Evolutionary conservation across 495 filamentous ascomycete genomes (phyloP).

Genomic region (Hyaloscypha finlandica): DNA sequence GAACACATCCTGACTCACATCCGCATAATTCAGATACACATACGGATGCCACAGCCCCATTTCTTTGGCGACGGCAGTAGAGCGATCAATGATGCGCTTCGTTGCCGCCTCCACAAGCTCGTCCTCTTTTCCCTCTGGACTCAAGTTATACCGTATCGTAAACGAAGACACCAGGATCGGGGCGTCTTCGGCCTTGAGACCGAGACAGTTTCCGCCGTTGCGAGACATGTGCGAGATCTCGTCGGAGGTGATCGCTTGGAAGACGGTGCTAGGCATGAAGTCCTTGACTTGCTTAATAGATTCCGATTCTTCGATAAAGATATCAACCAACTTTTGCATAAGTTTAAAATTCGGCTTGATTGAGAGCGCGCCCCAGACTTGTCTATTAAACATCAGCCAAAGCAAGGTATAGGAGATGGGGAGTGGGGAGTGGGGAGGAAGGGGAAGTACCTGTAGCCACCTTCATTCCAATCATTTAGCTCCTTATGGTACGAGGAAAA

Average conservation of each 20-base stretch:
- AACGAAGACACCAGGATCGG: not conserved
- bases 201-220: conserved; percentile 2
- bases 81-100: not conserved
- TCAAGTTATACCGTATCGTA: not conserved
- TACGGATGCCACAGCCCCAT: conserved; percentile 13
- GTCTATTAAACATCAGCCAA: not conserved
- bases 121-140: not conserved
- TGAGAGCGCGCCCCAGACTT: not conserved
- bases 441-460: not conserved
- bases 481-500: not conserved
- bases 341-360: not conserved
- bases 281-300: not conserved
- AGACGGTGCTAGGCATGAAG: not conserved
- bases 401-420: no score
- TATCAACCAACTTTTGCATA: not conserved
- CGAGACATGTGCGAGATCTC: not conserved
- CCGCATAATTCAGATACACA: conserved; percentile 43
- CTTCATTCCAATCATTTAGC: not conserved
- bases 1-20: conserved; percentile 41
- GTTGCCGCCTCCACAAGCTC: not conserved
- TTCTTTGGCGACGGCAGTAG: not conserved
- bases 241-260: not conserved
- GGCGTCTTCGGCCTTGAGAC: not conserved
- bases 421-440: not conserved
- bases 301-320: not conserved